Evolutionary conservation across 2,329 filamentous ascomycete species (phyloP), one percentile per base, ranked within the genome.

Genomic region (Fusarium luffae): DNA sequence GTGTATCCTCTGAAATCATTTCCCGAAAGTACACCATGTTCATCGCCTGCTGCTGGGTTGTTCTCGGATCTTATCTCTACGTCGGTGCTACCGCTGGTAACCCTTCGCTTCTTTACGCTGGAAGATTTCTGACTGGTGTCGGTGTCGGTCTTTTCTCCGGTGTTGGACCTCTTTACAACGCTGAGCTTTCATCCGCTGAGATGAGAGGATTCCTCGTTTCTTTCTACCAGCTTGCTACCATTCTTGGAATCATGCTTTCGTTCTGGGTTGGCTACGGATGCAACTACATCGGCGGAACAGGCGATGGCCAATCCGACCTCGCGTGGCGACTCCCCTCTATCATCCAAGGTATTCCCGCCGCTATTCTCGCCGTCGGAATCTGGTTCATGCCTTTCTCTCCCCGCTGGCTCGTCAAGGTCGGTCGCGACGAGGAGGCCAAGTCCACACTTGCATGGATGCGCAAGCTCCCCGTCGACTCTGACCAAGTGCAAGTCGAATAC

Each of bases 351-450:
- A 77, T 84, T 2, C 78, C 82, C 0, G 81, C 82, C 6, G 72
- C 71, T 4, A 58, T 93, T 7, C 85, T 95, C 1, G 88, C 90
- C 27, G 75, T 86, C 10, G 92, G 92, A 37, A 93, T 94, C 85
- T 78, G 92, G 52, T 93, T 92, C 79, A 92, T 94, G 89, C 92
- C 92, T 0, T 94, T 92, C 78, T 92, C 88, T 0, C 92, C 92
- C 0, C 85, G 92, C 64, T 94, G 92, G 92, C 85, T 95, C 3
- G 83, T 92, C 42, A 89, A 93, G 77, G 89, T 92, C 74, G 84
- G 84, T 59, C 89, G 91, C 13, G 91, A 94, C 70, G 84, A 85
- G 0, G 92, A 94, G 77, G 91, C 90, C 6, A 64, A 64, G 40
- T 64, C 51, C 3, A 64, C 59, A 18, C 42, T 64, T 28, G 61